These are phyloP conservation scores for Sequoia sempervirens DNA, from an alignment of 75 land plant genomes.

Conservation along the genomic window DNA sequence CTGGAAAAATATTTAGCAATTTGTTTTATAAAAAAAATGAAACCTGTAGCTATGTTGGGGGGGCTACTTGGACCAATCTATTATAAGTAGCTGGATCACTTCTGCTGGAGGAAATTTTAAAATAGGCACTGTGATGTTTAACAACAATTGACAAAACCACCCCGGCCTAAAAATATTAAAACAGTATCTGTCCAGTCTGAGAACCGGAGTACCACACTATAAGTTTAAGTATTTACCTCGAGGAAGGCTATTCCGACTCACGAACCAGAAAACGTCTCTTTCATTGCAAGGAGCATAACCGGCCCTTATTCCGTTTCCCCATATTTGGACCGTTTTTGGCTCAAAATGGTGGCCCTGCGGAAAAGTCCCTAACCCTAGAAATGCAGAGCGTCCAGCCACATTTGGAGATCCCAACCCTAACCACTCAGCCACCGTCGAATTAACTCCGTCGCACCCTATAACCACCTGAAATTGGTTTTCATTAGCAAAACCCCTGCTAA, in stretches of 20 bases:
- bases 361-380: slow-evolving; percentile 38
- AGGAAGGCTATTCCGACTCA: slow-evolving; percentile 20
- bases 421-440: slow-evolving; percentile 60
- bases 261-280: slow-evolving; percentile 52
- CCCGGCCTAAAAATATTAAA: no score
- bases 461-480: slow-evolving; percentile 40
- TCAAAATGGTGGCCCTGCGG: slow-evolving; percentile 36
- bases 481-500: background rate
- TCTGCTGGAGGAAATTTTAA: no score
- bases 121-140: no score
- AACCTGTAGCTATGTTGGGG: no score
- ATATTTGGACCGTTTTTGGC: slow-evolving; percentile 26
- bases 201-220: no score
- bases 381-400: slow-evolving; percentile 38
- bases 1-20: no score
- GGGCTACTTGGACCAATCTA: no score
- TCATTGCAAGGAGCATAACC: slow-evolving; percentile 49
- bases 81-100: no score
- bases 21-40: no score
- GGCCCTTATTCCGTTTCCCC: slow-evolving; percentile 39
- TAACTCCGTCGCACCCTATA: slow-evolving; percentile 70
- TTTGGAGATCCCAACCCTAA: slow-evolving; percentile 43
- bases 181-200: no score
- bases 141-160: no score
- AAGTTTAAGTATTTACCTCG: slow-evolving; percentile 7